A percentile compares a stretch with the other conserved stretches of the same genome.
Evolutionary conservation across 1,284 basidiomycete species (phyloP).

Genomic region (Wolfiporia cocos): DNA sequence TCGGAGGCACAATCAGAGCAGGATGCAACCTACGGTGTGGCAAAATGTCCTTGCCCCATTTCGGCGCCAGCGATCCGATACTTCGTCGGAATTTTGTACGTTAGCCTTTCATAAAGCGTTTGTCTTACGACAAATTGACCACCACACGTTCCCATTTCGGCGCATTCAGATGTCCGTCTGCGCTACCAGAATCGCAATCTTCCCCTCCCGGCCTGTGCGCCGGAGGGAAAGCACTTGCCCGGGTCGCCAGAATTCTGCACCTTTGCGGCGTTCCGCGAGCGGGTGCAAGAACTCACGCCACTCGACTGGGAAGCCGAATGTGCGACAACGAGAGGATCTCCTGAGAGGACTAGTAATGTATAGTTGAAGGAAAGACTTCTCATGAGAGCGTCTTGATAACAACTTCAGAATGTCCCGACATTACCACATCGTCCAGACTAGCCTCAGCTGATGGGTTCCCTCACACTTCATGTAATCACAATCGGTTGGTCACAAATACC

Average conservation of each 20-base stretch:
- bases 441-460: too few species aligned
- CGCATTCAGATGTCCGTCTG: constrained; percentile 57
- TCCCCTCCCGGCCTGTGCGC: constrained; percentile 60
- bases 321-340: constrained; percentile 6
- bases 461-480: too few species aligned
- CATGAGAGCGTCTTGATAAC: too few species aligned
- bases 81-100: constrained; percentile 38
- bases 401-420: too few species aligned
- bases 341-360: too few species aligned
- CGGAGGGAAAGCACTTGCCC: constrained; percentile 60
- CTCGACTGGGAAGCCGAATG: constrained; percentile 63
- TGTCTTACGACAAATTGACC: neutral
- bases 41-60: constrained; percentile 23
- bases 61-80: constrained; percentile 10
- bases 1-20: constrained; percentile 24
- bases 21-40: constrained; percentile 21
- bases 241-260: constrained; percentile 77
- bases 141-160: neutral
- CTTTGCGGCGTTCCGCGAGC: constrained; percentile 57
- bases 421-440: too few species aligned
- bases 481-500: too few species aligned
- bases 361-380: too few species aligned
- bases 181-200: constrained; percentile 72
- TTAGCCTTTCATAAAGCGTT: neutral
- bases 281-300: constrained; percentile 60